phyloP scores from a whole-genome alignment of 192 early-diverging fungal genomes.

The Phycomyces nitens region DNA sequence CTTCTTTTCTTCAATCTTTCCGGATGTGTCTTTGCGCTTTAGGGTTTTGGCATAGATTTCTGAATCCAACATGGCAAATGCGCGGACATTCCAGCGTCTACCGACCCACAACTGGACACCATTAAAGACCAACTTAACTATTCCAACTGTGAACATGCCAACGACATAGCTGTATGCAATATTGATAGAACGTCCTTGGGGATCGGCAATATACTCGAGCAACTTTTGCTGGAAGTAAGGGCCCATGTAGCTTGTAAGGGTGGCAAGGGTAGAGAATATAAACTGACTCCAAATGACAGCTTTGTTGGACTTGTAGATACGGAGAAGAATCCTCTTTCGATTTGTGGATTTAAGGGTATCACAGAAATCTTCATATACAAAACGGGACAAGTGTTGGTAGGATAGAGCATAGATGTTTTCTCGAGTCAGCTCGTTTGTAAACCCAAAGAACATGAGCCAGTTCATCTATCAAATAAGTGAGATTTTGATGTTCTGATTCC shows the following conservation, averaged over 20 bases:
- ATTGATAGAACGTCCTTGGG: conserved; percentile 23
- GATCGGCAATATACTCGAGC: conserved; percentile 38
- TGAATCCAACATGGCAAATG: conserved; percentile 53
- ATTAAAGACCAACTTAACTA: conserved; percentile 15
- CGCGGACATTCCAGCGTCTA: conserved; percentile 41
- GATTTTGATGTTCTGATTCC: not conserved
- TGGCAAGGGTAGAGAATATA: conserved; percentile 4
- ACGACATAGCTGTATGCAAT: conserved; percentile 57
- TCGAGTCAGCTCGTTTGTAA: not conserved
- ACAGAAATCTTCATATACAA: conserved; percentile 13
- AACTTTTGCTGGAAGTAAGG: conserved; percentile 46
- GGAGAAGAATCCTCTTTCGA: conserved; percentile 3
- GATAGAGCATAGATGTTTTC: conserved; percentile 20
- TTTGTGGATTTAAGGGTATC: conserved; percentile 4
- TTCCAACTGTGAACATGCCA: conserved; percentile 40
- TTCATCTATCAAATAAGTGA: conserved; percentile 11
- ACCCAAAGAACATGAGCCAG: conserved; percentile 13
- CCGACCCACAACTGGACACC: conserved; percentile 42
- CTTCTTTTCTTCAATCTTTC: conserved; percentile 35
- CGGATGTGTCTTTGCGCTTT: conserved; percentile 55
- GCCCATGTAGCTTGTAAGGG: conserved; percentile 33
- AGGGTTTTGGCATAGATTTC: conserved; percentile 63
- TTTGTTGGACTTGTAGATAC: conserved; percentile 15
- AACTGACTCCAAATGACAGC: conserved; percentile 12
- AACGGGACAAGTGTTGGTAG: conserved; percentile 13